Conservation (phyloP, 371 early-diverging fungal species). For the Batkoa obscura region DNA sequence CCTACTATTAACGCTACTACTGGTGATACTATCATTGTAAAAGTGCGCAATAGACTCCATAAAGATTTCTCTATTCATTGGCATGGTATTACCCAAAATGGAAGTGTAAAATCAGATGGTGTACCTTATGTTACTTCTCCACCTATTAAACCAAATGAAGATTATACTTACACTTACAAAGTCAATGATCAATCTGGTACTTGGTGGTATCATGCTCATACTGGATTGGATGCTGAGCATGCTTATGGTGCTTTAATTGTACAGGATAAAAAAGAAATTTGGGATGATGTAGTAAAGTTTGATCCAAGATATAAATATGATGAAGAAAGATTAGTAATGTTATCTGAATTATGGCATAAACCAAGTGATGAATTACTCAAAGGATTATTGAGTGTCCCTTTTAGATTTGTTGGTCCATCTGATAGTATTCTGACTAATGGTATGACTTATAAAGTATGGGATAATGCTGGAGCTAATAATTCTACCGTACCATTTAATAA, state of each 20-base stretch:
- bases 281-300: conserved; percentile 5
- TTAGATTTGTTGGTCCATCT: conserved; percentile 4
- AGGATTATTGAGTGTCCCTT: background rate
- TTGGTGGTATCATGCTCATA: conserved; percentile 22
- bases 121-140: conserved; percentile 10
- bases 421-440: conserved; percentile 20
- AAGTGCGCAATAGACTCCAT: conserved; percentile 4
- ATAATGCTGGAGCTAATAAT: background rate
- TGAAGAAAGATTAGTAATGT: conserved; percentile 14
- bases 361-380: background rate
- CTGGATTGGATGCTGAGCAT: background rate
- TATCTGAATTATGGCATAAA: conserved; percentile 4
- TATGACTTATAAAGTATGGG: conserved; percentile 8
- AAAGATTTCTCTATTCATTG: conserved; percentile 9
- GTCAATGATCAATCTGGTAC: conserved; percentile 17
- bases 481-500: background rate
- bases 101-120: conserved; percentile 8
- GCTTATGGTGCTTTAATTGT: conserved; percentile 12
- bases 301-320: conserved; percentile 10
- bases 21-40: conserved; percentile 7
- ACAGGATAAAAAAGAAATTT: conserved; percentile 11
- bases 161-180: conserved; percentile 15
- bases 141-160: conserved; percentile 12
- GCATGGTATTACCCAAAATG: conserved; percentile 9
- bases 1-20: conserved; percentile 7